phyloP scores from a whole-genome alignment of 805 yeast species.

The Ogataea nakhonphanomensis region DNA sequence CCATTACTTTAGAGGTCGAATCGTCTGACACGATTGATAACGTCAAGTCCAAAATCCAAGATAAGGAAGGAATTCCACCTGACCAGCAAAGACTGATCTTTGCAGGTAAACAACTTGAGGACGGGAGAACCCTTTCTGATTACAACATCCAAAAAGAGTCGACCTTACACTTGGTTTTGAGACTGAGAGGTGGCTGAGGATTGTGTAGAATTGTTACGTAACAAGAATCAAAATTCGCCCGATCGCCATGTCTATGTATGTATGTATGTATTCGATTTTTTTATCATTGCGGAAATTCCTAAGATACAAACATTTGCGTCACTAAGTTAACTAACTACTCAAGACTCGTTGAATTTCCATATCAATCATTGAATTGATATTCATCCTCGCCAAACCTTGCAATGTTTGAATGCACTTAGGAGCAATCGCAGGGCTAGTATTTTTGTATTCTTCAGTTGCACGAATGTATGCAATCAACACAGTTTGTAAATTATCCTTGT shows the following conservation, averaged over 20 bases:
- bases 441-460: conserved; percentile 15
- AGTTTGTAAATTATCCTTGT: conserved; percentile 41
- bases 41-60: conserved; percentile 95
- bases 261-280: not conserved
- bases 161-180: conserved; percentile 90
- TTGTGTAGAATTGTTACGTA: conserved; percentile 20
- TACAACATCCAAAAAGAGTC: conserved; percentile 99
- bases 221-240: not conserved
- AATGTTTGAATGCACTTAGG: conserved; percentile 43
- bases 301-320: no score
- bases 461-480: conserved; percentile 50
- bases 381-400: conserved; percentile 30
- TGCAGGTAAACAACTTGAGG: conserved; percentile 97
- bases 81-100: conserved; percentile 96
- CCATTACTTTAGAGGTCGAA: conserved; percentile 90
- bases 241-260: not conserved
- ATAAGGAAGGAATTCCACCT: conserved; percentile 97
- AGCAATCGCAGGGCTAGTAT: conserved; percentile 34
- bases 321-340: no score
- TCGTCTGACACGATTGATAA: conserved; percentile 97
- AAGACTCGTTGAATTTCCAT: conserved; percentile 28
- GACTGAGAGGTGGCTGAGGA: conserved; percentile 92
- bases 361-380: conserved; percentile 47
- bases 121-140: conserved; percentile 93
- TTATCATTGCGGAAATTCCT: not conserved